Conservation (phyloP, 768 basidiomycete genomes). For the Stropharia rugosoannulata region DNA sequence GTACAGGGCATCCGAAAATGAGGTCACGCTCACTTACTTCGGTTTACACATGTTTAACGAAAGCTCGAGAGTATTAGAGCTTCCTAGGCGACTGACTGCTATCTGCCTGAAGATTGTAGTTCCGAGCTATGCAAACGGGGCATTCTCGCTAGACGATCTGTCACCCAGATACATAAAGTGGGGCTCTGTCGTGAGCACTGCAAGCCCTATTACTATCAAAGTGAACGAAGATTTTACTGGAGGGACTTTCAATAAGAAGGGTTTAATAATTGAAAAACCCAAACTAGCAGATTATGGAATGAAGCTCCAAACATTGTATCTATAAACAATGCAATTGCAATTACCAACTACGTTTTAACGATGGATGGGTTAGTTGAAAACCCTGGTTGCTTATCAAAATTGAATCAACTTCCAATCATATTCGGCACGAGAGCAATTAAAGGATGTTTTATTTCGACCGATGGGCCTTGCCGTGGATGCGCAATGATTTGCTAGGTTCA, state of each 20-base stretch:
- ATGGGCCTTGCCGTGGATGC: too few relatives aligned
- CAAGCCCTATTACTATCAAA: neutral
- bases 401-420: too few relatives aligned
- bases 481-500: too few relatives aligned
- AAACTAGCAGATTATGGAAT: neutral
- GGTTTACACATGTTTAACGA: slow-evolving; percentile 1
- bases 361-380: too few relatives aligned
- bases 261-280: neutral
- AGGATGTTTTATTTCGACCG: too few relatives aligned
- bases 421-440: too few relatives aligned
- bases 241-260: neutral
- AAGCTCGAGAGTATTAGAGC: neutral
- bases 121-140: neutral
- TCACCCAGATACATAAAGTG: neutral
- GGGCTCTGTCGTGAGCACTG: neutral
- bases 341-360: too few relatives aligned
- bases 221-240: neutral
- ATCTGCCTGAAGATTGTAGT: neutral
- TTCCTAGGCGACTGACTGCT: neutral
- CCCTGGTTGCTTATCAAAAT: too few relatives aligned
- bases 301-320: slow-evolving; percentile 3
- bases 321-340: neutral
- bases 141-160: neutral
- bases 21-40: neutral
- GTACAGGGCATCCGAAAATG: neutral